Conservation (phyloP, 495 filamentous ascomycete species). For the Hypoxylon cercidicola region DNA sequence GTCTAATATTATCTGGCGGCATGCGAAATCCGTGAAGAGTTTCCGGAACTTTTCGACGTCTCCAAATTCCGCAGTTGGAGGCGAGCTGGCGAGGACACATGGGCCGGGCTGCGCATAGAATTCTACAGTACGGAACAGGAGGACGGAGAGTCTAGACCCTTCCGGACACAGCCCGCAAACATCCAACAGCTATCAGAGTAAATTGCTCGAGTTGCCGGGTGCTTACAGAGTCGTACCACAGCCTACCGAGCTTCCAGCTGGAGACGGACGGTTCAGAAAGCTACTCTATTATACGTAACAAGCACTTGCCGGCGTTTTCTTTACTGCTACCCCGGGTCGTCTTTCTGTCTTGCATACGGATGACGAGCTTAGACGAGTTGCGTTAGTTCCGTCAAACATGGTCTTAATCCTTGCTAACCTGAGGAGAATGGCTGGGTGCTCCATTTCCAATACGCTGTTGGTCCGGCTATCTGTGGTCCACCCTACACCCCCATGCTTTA, state of each 20-base stretch:
- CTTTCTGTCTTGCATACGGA: slow-evolving; percentile 8
- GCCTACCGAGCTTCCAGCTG: slow-evolving; percentile 17
- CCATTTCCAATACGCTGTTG: slow-evolving; percentile 28
- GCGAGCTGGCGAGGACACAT: background rate
- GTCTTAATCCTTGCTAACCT: slow-evolving; percentile 23
- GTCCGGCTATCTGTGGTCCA: slow-evolving; percentile 32
- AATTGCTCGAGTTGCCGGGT: slow-evolving; percentile 37
- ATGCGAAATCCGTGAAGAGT: slow-evolving; percentile 3
- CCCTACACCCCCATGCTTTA: slow-evolving; percentile 31
- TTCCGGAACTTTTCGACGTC: slow-evolving; percentile 32
- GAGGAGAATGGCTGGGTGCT: slow-evolving; percentile 21
- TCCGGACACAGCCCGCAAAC: slow-evolving; percentile 9
- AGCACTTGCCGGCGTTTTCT: slow-evolving; percentile 23
- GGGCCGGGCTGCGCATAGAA: slow-evolving; percentile 7
- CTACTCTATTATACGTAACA: slow-evolving; percentile 19
- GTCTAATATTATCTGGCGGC: slow-evolving; percentile 16
- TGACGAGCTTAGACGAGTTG: slow-evolving; percentile 12
- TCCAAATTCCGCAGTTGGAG: slow-evolving; percentile 44
- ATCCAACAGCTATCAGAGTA: background rate
- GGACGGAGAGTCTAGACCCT: slow-evolving; percentile 32
- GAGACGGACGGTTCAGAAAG: background rate
- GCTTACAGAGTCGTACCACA: slow-evolving; percentile 32
- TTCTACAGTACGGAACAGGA: slow-evolving; percentile 17
- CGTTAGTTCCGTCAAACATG: slow-evolving; percentile 28
- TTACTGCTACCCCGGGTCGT: slow-evolving; percentile 30